Base-by-base conservation (phyloP, 2,329 filamentous ascomycete species). In the Phialophora macrospora region DNA sequence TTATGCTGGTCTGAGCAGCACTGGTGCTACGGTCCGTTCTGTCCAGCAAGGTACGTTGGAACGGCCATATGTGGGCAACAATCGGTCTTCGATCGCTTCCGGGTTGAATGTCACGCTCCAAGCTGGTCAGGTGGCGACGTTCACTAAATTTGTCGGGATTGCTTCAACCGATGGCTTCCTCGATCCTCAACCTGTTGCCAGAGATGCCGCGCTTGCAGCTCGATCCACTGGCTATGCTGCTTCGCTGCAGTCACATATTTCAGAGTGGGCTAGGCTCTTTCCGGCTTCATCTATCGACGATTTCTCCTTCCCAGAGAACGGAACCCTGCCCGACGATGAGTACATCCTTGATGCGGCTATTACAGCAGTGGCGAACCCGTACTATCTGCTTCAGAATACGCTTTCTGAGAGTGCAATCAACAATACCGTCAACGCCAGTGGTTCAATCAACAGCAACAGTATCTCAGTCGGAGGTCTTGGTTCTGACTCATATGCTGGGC, bases 131-230 rank as follows among this genome's bases (percentile, higher is more conserved):
- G 81, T 82, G 0, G 80, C 85, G 2, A 84, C 80, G 1, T 76
- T 91, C 54, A 84, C 82, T 55, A 92, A 92, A 72, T 91, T 84
- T 69, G 82, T 92, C 17, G 90, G 90, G 30, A 84, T 82, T 56
- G 89, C 90, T 3, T 90, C 89, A 1, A 84, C 84, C 0, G 90
- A 92, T 75, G 88, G 87, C 0, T 92, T 91, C 72, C 67, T 77
- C 0, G 77, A 88, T 67, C 84, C 89, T 0, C 78, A 84, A 64
- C 71, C 74, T 1, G 80, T 82, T 1, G 90, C 90, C 1, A 80
- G 80, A 64, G 74, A 81, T 5, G 88, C 87, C 1, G 86, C 84
- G 0, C 72, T 79, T 5, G 75, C 77, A 1, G 88, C 81, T 46
- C 78, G 81, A 62, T 71, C 76, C 4, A 77, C 77, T 32, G 89